These are phyloP conservation scores for Forsythia viridissima DNA, from an alignment of 257 asterid species.

Conservation along the genomic window DNA sequence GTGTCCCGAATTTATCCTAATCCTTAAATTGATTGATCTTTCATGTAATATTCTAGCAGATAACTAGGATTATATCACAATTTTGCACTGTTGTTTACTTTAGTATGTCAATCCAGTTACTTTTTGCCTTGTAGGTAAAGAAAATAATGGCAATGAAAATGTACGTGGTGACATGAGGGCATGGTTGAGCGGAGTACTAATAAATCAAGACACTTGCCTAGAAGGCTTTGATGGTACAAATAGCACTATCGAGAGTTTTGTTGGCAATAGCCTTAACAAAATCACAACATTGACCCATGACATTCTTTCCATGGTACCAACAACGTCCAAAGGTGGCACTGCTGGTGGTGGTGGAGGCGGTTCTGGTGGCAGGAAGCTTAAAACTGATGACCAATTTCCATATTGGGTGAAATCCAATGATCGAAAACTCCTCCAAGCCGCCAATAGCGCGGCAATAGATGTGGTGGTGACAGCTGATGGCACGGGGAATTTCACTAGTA, in stretches of 20 bases:
- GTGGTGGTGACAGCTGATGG: constrained; percentile 61
- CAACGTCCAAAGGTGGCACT: background rate
- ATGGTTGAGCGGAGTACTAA: constrained; percentile 55
- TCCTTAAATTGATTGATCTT: no score
- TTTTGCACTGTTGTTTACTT: no score
- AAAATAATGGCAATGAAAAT: constrained; percentile 21
- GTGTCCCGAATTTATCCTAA: no score
- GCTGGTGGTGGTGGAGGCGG: background rate
- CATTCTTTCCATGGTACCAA: constrained; percentile 35
- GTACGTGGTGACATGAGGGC: constrained; percentile 53
- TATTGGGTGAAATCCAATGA: constrained; percentile 42
- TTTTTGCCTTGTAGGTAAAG: constrained; percentile 1
- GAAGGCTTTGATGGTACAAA: constrained; percentile 55
- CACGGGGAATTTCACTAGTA: constrained; percentile 38
- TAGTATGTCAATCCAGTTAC: background rate
- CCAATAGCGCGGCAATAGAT: constrained; percentile 25
- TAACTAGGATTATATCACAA: no score
- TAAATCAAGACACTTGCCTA: constrained; percentile 57
- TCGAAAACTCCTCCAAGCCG: constrained; percentile 33
- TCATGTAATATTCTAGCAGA: no score
- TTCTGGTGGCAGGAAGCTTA: constrained; percentile 25
- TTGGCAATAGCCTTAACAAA: constrained; percentile 32
- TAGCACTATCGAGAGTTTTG: constrained; percentile 17
- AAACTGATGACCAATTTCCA: constrained; percentile 22
- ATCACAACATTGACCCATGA: constrained; percentile 33